Conservation (phyloP, 345 rosid species). For the Eucalyptus rudis region DNA sequence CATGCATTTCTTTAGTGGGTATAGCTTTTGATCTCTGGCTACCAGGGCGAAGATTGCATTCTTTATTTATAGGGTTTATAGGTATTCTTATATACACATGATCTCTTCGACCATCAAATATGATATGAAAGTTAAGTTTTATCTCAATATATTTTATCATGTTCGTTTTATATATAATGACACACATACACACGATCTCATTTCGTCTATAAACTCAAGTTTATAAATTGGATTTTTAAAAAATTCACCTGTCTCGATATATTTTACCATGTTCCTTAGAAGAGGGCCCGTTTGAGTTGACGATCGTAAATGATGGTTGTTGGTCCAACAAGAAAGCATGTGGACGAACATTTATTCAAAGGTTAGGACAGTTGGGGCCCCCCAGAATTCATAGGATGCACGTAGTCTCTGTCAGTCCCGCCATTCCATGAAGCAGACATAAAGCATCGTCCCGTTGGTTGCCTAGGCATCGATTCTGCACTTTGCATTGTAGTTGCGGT, state of each 20-base stretch:
- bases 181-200: background rate
- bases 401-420: background rate
- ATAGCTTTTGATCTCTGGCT: accelerated
- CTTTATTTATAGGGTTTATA: background rate
- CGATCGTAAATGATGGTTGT: background rate
- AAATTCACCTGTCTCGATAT: no score
- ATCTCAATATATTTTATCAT: background rate
- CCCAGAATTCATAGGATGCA: background rate
- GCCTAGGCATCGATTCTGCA: background rate
- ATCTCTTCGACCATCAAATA: background rate
- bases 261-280: background rate
- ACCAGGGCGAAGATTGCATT: accelerated
- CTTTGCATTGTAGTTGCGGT: background rate
- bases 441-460: background rate
- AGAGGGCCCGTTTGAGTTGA: background rate
- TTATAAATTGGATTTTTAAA: background rate
- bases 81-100: background rate
- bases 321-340: background rate
- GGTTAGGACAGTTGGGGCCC: background rate
- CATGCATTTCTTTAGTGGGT: background rate
- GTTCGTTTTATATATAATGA: accelerated
- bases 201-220: background rate
- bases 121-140: background rate
- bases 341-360: background rate
- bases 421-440: background rate